A percentile compares a stretch with the other conserved stretches of the same genome.
These are phyloP conservation scores for Triglochin maritima DNA, from an alignment of 106 monocot genomes.

Conservation along the genomic window DNA sequence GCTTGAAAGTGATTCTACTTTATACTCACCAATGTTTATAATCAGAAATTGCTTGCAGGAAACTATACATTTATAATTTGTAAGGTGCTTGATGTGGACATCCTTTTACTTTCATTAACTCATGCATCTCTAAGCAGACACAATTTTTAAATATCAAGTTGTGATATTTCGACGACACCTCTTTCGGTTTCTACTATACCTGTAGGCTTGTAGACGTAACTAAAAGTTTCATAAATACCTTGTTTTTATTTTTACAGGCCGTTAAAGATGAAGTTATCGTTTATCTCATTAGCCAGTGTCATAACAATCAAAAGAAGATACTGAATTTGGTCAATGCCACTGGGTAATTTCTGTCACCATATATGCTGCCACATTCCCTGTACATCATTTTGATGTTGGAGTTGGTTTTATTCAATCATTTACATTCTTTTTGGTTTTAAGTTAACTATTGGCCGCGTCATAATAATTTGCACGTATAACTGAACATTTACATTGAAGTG, in stretches of 20 bases:
- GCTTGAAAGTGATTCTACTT: too few species aligned
- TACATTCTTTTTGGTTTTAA: too few species aligned
- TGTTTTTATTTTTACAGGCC: conserved; percentile 27
- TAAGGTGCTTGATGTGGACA: too few species aligned
- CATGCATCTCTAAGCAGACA: not conserved
- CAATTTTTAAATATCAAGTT: not conserved
- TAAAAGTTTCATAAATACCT: not conserved
- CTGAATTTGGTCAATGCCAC: conserved; percentile 51
- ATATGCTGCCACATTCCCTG: not conserved
- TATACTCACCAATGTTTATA: too few species aligned
- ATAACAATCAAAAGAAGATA: conserved; percentile 70
- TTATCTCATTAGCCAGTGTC: conserved; percentile 73
- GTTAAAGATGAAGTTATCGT: conserved; percentile 82
- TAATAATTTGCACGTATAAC: too few species aligned
- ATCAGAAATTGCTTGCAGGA: too few species aligned
- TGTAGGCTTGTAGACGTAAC: not conserved
- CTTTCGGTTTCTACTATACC: not conserved
- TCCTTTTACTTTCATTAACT: not conserved
- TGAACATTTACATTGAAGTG: too few species aligned
- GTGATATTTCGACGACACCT: not conserved
- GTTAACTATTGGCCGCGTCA: too few species aligned
- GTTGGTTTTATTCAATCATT: too few species aligned
- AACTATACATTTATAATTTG: too few species aligned
- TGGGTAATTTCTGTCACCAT: conserved; percentile 28
- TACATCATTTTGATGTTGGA: too few species aligned